Evolutionary conservation across 1,284 basidiomycete genomes (phyloP), one percentile per base, ranked within the genome.

Genomic region (Sporisorium reilianum): DNA sequence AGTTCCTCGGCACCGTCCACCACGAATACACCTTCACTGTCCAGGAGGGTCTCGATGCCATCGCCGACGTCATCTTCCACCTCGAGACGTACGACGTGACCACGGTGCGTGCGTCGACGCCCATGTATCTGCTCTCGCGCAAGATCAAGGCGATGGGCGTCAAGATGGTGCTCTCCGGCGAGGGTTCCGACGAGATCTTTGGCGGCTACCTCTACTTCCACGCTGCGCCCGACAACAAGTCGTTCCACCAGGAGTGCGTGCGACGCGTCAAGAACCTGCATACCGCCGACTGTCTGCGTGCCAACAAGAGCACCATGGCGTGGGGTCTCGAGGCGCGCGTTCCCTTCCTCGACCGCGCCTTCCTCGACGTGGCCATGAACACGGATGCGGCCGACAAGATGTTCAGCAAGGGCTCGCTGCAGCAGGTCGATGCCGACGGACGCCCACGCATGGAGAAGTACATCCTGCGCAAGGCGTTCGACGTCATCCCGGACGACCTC

Each of bases 131-230:
- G 36, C 90, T 99, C 65, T 94, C 92, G 85, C 90, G 97, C 62
- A 99, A 99, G 88, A 97, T 99, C 88, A 99, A 99, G 87, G 96
- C 97, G 3, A 99, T 95, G 92, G 97, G 97, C 74, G 97, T 99
- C 74, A 99, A 99, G 88, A 99, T 99, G 97, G 97, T 99, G 4
- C 89, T 99, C 41, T 94, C 92, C 72, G 97, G 97, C 36, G 97
- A 99, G 86, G 97, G 97, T 32, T 95, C 93, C 65, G 97, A 99
- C 82, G 97, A 99, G 87, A 95, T 99, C 76, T 90, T 97, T 59
- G 97, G 97, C 86, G 95, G 94, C 90, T 99, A 99, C 87, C 90
- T 99, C 57, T 99, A 99, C 88, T 99, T 99, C 91, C 96, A 99
- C 86, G 96, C 96, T 45, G 97, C 97, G 0, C 97, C 97, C 16